Evolutionary conservation across 2,329 filamentous ascomycete genomes (phyloP).

Genomic region (Thelonectria olida): DNA sequence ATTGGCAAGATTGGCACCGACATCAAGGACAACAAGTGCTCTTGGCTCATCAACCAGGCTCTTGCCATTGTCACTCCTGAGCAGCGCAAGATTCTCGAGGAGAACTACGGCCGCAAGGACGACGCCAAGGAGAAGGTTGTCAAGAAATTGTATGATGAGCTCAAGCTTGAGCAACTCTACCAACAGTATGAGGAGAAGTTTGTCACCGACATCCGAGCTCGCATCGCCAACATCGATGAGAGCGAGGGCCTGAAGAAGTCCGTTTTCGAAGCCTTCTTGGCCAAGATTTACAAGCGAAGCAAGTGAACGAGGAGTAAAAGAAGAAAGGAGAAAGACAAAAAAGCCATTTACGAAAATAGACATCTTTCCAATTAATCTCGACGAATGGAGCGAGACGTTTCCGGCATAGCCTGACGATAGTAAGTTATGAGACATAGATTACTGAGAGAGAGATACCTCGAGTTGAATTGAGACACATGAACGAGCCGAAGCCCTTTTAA

Average conservation of each 20-base stretch:
- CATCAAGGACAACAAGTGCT: slow-evolving; percentile 99
- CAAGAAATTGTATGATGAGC: slow-evolving; percentile 88
- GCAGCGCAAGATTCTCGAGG: slow-evolving; percentile 87
- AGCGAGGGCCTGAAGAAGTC: slow-evolving; percentile 87
- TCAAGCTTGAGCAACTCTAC: slow-evolving; percentile 86
- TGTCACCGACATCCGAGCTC: slow-evolving; percentile 77
- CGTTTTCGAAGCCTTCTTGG: slow-evolving; percentile 88
- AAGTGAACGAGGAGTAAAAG: slow-evolving; percentile 66
- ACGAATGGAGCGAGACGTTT: not conserved
- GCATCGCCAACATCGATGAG: slow-evolving; percentile 86
- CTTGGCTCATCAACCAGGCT: slow-evolving; percentile 96
- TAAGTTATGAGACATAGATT: slow-evolving; percentile 14
- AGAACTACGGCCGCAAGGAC: slow-evolving; percentile 95
- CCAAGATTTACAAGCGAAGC: slow-evolving; percentile 98
- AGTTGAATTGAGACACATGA: slow-evolving; percentile 7
- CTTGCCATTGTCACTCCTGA: slow-evolving; percentile 81
- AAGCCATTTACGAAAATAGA: not conserved
- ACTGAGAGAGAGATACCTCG: not conserved
- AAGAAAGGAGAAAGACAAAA: slow-evolving; percentile 5
- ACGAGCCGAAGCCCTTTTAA: slow-evolving; percentile 3
- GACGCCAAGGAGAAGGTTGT: slow-evolving; percentile 81
- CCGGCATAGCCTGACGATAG: not conserved
- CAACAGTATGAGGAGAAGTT: slow-evolving; percentile 89
- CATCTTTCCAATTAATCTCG: not conserved
- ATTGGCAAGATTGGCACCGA: slow-evolving; percentile 99